Evolutionary conservation across 805 yeast genomes (phyloP).

Genomic region (Spathaspora boniae): DNA sequence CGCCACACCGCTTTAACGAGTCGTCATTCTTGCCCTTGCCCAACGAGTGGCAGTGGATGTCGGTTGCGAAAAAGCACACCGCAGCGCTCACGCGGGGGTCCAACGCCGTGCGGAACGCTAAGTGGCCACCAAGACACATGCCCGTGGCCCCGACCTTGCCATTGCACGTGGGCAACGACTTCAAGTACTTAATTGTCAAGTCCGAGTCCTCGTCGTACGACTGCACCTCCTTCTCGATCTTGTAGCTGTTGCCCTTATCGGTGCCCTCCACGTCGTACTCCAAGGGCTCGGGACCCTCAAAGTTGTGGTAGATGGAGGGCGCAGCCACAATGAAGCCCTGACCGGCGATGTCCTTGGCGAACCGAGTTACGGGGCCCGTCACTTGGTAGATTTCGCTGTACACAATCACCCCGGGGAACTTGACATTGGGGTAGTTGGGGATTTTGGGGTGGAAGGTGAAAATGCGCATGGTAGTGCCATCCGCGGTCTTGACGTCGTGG

Average conservation of each 20-base stretch:
- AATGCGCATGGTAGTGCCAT: conserved; percentile 64
- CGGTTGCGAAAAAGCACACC: conserved; percentile 78
- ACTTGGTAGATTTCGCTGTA: conserved; percentile 80
- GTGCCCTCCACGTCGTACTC: conserved; percentile 72
- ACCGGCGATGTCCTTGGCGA: conserved; percentile 75
- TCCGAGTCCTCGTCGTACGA: conserved; percentile 76
- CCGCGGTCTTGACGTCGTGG: conserved; percentile 63
- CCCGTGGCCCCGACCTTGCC: conserved; percentile 81
- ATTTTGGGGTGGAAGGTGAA: conserved; percentile 65
- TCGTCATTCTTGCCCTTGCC: conserved; percentile 67
- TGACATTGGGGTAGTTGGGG: conserved; percentile 71
- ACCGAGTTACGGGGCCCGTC: conserved; percentile 76
- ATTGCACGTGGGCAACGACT: conserved; percentile 55
- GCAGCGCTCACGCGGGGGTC: conserved; percentile 64
- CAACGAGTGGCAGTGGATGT: conserved; percentile 64
- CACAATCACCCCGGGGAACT: conserved; percentile 77
- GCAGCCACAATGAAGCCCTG: conserved; percentile 78
- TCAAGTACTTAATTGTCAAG: conserved; percentile 60
- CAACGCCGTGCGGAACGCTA: conserved; percentile 67
- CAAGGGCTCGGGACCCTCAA: conserved; percentile 59
- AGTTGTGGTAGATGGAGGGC: conserved; percentile 78
- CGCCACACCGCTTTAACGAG: conserved; percentile 54
- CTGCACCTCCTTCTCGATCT: conserved; percentile 60
- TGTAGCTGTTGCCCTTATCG: conserved; percentile 66
- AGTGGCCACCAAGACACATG: conserved; percentile 84